These are phyloP conservation scores for Fusarium nelsonii DNA, from an alignment of 2,329 filamentous ascomycete species.

Conservation along the genomic window DNA sequence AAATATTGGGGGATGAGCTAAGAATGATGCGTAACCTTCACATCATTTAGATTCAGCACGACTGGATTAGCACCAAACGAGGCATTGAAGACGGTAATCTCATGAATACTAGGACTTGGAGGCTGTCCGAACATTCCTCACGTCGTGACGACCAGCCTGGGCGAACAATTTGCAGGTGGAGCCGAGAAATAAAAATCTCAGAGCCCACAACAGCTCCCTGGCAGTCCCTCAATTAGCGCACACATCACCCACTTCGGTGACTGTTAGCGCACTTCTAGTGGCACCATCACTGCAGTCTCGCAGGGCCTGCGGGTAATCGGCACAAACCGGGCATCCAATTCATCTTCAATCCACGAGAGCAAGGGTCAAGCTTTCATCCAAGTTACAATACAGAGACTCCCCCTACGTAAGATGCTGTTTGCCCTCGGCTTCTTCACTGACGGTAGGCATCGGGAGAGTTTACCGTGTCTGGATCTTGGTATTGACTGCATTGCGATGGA, in stretches of 20 bases:
- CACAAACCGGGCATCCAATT: constrained; percentile 17
- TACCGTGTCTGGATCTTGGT: neutral
- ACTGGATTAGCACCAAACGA: no score
- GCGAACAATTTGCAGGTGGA: neutral
- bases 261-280: constrained; percentile 10
- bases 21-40: neutral
- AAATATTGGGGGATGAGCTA: neutral
- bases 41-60: neutral
- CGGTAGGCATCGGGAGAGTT: constrained; percentile 18
- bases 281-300: constrained; percentile 6
- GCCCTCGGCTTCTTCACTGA: constrained; percentile 2
- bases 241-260: neutral
- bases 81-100: no score
- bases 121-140: neutral
- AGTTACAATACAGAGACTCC: constrained; percentile 31
- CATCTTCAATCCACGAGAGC: neutral
- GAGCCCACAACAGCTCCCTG: constrained; percentile 12
- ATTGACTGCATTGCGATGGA: constrained; percentile 5
- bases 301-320: constrained; percentile 34
- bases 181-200: neutral
- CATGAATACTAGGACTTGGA: no score
- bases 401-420: neutral
- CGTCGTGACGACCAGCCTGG: no score
- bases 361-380: neutral
- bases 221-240: constrained; percentile 13